phyloP scores from a whole-genome alignment of 2,329 filamentous ascomycete species.

The Pseudopyrenochaeta lycopersici region DNA sequence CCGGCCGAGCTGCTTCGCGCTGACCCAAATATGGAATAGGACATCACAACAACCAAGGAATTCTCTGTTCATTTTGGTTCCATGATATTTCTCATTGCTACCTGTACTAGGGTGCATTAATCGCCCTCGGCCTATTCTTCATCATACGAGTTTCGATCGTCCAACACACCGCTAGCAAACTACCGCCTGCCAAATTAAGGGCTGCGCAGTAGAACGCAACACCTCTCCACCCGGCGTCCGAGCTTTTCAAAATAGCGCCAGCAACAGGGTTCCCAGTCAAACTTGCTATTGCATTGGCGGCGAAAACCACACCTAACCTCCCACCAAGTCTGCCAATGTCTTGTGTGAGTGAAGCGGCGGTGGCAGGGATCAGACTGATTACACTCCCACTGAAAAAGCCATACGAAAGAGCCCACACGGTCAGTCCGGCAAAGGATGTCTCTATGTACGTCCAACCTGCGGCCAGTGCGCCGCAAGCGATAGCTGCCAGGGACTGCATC shows the following conservation, averaged over 20 bases:
- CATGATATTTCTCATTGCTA: too few relatives aligned
- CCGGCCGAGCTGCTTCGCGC: too few relatives aligned
- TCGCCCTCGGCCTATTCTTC: too few relatives aligned
- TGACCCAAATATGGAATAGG: too few relatives aligned
- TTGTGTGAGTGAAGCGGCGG: conserved; percentile 22
- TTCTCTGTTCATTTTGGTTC: too few relatives aligned
- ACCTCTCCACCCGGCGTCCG: conserved; percentile 8
- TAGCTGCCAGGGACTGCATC: conserved; percentile 54
- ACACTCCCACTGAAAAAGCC: conserved; percentile 24
- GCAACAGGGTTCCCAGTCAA: conserved; percentile 33
- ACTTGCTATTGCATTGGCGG: conserved; percentile 28
- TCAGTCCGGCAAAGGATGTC: conserved; percentile 18
- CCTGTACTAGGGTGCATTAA: too few relatives aligned
- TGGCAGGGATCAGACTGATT: conserved; percentile 26
- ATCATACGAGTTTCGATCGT: too few relatives aligned
- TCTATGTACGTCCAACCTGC: conserved; percentile 16
- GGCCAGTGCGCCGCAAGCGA: conserved; percentile 60
- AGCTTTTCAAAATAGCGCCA: conserved; percentile 22
- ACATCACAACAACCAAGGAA: too few relatives aligned
- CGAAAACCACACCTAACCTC: conserved; percentile 32
- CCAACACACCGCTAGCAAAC: conserved; percentile 13
- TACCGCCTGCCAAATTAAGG: conserved; percentile 15
- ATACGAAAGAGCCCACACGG: conserved; percentile 22
- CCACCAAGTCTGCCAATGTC: conserved; percentile 30
- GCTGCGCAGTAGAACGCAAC: conserved; percentile 16